Conservation (phyloP, 495 filamentous ascomycete genomes). For the Polyplosphaeria fusca region DNA sequence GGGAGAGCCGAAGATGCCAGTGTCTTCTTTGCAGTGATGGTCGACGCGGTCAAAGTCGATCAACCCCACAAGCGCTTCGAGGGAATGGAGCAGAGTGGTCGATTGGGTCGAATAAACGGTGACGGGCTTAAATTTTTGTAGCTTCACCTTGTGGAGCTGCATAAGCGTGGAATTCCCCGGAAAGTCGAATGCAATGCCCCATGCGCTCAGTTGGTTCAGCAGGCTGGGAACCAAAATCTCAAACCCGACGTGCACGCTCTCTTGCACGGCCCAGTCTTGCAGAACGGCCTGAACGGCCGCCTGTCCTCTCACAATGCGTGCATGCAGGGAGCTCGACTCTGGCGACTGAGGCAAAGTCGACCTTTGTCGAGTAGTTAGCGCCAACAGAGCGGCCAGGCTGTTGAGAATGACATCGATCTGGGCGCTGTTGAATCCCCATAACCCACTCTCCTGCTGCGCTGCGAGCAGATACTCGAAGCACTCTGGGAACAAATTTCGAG, state of each 20-base stretch:
- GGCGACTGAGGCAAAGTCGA: neutral
- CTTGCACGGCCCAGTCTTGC: slow-evolving; percentile 33
- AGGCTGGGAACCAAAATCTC: slow-evolving; percentile 41
- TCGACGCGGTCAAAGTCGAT: slow-evolving; percentile 44
- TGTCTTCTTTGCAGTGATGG: slow-evolving; percentile 41
- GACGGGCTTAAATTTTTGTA: slow-evolving; percentile 36
- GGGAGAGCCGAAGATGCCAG: slow-evolving; percentile 47
- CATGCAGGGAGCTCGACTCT: neutral
- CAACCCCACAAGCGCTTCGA: slow-evolving; percentile 47
- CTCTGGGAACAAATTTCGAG: slow-evolving; percentile 42
- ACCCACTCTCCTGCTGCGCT: slow-evolving; percentile 33
- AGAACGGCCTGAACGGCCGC: slow-evolving; percentile 28
- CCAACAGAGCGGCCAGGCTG: slow-evolving; percentile 38
- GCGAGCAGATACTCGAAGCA: slow-evolving; percentile 37
- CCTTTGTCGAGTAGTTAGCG: slow-evolving; percentile 29
- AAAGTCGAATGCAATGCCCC: slow-evolving; percentile 32
- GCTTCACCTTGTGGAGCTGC: slow-evolving; percentile 28
- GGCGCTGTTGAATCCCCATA: slow-evolving; percentile 37
- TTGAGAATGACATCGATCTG: slow-evolving; percentile 40
- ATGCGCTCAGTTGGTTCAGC: slow-evolving; percentile 22
- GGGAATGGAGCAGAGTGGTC: slow-evolving; percentile 42
- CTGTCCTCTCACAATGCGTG: slow-evolving; percentile 4
- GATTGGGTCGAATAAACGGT: slow-evolving; percentile 33
- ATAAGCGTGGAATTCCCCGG: slow-evolving; percentile 21
- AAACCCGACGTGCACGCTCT: slow-evolving; percentile 41